Evolutionary conservation across 2,329 filamentous ascomycete genomes (phyloP), one percentile per base, ranked within the genome.

Genomic region (Microcera coccophila): DNA sequence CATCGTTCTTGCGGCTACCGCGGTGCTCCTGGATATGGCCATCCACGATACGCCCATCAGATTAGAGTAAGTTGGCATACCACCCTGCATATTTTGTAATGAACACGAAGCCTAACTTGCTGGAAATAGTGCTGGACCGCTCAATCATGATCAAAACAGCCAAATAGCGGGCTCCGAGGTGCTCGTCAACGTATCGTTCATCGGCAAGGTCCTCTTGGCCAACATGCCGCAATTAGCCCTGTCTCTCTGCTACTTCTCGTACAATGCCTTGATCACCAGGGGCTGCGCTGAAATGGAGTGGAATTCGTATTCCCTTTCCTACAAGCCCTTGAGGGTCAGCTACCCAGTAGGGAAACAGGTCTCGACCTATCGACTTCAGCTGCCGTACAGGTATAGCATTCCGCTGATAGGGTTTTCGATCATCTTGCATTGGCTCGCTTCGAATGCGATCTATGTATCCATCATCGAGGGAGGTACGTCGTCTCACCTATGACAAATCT

Each of bases 301-400:
- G 24, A 28, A 9, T 9, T 28, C 24, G 24, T 28, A 28, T 14
- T 9, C 9, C 9, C 9, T 9, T 9, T 9, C 9, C 14, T 28
- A 28, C 24, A 9, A 28, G 9, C 24, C 24, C 9, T 14, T 28
- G 24, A 9, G 19, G 18, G 39, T 41, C 20, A 35, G 29, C 14
- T 9, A 21, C 8, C 54, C 53, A 1, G 36, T 7, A 4, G 55
- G 55, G 2, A 18, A 49, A 4, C 58, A 60, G 29, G 17, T 38
- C 2, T 59, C 57, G 2, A 53, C 40, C 3, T 58, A 57, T 36
- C 38, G 53, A 26, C 42, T 59, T 2, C 54, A 57, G 28, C 34
- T 60, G 2, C 55, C 57, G 7, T 59, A 56, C 18, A 36, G 36
- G 9, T 58, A 52, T 35, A 51, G 48, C 14, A 18, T 59, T 4